Conservation (phyloP, 73 alveolate species). For the Paramecium octaurelia region DNA sequence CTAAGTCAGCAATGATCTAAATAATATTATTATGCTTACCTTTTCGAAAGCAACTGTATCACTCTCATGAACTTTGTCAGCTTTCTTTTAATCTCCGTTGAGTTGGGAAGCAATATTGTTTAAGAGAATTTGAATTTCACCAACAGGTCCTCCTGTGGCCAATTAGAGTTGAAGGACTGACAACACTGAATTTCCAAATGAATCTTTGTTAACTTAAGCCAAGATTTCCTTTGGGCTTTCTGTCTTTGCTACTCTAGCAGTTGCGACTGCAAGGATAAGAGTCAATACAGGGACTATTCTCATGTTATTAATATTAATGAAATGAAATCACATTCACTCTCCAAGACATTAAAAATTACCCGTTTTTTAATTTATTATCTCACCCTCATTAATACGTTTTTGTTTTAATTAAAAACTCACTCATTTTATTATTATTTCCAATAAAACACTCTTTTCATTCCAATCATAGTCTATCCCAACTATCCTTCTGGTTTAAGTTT, state of each 20-base stretch:
- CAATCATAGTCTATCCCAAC: background rate
- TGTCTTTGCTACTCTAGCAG: conserved; percentile 24
- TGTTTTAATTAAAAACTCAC: background rate
- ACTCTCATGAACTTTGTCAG: conserved; percentile 43
- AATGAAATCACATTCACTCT: background rate
- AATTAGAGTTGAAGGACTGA: conserved; percentile 30
- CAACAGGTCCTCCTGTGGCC: conserved; percentile 54
- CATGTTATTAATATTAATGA: background rate
- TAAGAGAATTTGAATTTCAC: conserved; percentile 28
- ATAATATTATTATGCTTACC: background rate
- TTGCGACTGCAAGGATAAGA: conserved; percentile 9
- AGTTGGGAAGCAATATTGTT: conserved; percentile 50
- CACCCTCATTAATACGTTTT: background rate
- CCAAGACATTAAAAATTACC: background rate
- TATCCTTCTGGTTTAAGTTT: background rate
- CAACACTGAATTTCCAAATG: conserved; percentile 44
- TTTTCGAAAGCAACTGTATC: conserved; percentile 40
- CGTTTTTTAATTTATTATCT: background rate
- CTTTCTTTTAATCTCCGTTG: conserved; percentile 33
- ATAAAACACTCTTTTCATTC: background rate
- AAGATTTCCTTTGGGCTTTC: conserved; percentile 18
- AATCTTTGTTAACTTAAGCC: conserved; percentile 19
- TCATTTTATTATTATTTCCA: background rate
- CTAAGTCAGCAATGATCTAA: conserved; percentile 18
- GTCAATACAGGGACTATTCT: background rate